Evolutionary conservation across 2,329 filamentous ascomycete species (phyloP).

Genomic region (Colletotrichum euphorbiae): DNA sequence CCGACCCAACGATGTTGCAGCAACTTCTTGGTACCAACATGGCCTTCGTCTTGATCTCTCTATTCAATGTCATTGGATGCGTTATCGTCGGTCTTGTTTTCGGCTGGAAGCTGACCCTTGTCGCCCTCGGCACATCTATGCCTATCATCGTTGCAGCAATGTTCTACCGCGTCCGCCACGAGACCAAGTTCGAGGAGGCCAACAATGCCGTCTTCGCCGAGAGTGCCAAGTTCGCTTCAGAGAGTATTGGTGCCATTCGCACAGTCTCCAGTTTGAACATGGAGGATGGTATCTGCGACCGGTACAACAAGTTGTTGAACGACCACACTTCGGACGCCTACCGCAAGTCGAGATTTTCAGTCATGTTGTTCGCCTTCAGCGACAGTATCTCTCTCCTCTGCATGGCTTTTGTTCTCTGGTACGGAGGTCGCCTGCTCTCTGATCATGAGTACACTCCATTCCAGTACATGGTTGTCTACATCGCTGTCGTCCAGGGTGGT

Average conservation of each 20-base stretch:
- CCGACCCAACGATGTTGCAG: constrained; percentile 40
- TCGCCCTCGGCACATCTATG: constrained; percentile 44
- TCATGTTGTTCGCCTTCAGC: constrained; percentile 36
- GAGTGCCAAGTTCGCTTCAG: constrained; percentile 39
- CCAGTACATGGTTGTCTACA: constrained; percentile 42
- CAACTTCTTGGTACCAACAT: constrained; percentile 41
- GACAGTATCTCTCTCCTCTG: constrained; percentile 36
- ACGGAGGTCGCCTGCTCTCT: constrained; percentile 37
- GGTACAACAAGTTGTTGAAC: constrained; percentile 27
- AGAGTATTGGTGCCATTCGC: constrained; percentile 38
- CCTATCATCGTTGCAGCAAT: constrained; percentile 41
- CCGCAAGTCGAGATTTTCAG: constrained; percentile 30
- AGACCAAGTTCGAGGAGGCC: constrained; percentile 31
- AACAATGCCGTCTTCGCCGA: constrained; percentile 35
- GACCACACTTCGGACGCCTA: constrained; percentile 33
- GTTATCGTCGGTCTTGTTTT: constrained; percentile 48
- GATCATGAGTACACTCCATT: constrained; percentile 40
- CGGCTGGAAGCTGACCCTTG: constrained; percentile 55
- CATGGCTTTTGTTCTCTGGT: constrained; percentile 40
- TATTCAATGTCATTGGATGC: constrained; percentile 40
- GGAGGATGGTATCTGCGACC: constrained; percentile 34
- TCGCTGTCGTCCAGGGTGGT: constrained; percentile 40
- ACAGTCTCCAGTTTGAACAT: constrained; percentile 39
- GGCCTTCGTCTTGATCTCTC: constrained; percentile 37
- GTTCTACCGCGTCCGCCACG: constrained; percentile 39